A percentile compares a stretch with the other conserved stretches of the same genome.
Conservation (phyloP, 1,284 basidiomycete species). For the Termitomyces sp. region DNA sequence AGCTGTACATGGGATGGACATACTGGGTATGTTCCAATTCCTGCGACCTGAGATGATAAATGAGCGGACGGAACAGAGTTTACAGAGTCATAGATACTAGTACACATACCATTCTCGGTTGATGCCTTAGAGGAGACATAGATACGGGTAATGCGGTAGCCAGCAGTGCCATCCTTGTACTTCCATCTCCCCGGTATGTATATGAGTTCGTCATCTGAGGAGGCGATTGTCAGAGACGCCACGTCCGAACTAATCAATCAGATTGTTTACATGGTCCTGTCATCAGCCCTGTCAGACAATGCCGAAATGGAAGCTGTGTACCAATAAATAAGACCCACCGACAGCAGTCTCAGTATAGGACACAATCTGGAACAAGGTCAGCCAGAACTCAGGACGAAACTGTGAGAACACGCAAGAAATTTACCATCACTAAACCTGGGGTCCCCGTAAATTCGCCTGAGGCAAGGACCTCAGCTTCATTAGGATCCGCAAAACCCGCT, state of each 20-base stretch:
- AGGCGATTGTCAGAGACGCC: conserved; percentile 14
- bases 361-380: conserved; percentile 19
- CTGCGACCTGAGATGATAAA: conserved; percentile 21
- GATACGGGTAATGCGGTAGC: conserved; percentile 26
- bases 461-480: conserved; percentile 23
- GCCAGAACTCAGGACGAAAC: background rate
- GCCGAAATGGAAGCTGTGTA: background rate
- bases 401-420: background rate
- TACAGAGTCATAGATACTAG: background rate
- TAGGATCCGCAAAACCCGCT: conserved; percentile 23
- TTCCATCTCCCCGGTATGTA: conserved; percentile 28
- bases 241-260: background rate
- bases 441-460: conserved; percentile 28
- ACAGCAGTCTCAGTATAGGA: conserved; percentile 28
- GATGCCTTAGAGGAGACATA: conserved; percentile 27
- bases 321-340: conserved; percentile 17
- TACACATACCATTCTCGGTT: conserved; percentile 22
- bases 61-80: background rate
- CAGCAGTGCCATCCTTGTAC: conserved; percentile 20
- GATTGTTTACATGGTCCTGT: conserved; percentile 7
- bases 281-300: too few species aligned
- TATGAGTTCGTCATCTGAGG: conserved; percentile 25
- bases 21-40: conserved; percentile 32
- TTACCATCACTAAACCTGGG: conserved; percentile 22
- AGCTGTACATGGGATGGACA: background rate